phyloP scores from a whole-genome alignment of 164 flowering plant genomes.

The Vitis vinifera region DNA sequence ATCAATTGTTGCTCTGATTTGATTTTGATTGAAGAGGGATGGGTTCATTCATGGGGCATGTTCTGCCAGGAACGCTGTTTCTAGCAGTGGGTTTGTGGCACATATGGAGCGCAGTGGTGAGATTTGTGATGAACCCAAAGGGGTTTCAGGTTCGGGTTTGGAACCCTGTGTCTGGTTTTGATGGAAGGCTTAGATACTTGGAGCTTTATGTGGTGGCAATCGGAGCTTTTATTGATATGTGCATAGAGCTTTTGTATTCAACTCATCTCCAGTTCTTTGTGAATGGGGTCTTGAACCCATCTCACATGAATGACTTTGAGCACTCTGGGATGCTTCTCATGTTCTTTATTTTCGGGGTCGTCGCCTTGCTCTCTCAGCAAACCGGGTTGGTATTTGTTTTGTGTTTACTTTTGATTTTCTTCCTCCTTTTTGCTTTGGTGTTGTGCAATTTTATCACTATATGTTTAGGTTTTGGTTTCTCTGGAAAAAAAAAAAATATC shows the following conservation, averaged over 20 bases:
- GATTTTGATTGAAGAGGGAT: constrained; percentile 25
- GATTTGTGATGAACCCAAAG: constrained; percentile 61
- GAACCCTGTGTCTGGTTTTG: constrained; percentile 79
- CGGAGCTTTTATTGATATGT: constrained; percentile 75
- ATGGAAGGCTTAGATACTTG: constrained; percentile 64
- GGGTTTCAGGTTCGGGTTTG: constrained; percentile 72
- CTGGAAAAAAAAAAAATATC: not conserved
- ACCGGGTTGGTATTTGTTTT: constrained; percentile 50
- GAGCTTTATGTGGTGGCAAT: constrained; percentile 74
- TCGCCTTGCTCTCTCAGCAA: constrained; percentile 64
- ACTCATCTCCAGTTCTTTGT: constrained; percentile 86
- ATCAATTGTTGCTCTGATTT: too few relatives aligned
- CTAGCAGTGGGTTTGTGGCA: constrained; percentile 86
- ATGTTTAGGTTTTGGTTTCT: not conserved
- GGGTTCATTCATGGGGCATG: constrained; percentile 98
- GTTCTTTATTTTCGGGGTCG: constrained; percentile 83
- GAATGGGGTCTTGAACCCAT: constrained; percentile 78
- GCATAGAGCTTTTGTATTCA: constrained; percentile 82
- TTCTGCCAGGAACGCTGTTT: constrained; percentile 83
- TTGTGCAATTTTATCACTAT: not conserved
- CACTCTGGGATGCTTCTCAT: constrained; percentile 96
- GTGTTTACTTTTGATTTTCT: not conserved
- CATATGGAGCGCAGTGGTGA: constrained; percentile 63
- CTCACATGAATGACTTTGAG: constrained; percentile 94
- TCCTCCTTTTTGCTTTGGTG: not conserved